A percentile compares a stretch with the other conserved stretches of the same genome.
Evolutionary conservation across 1,139 yeast genomes (phyloP).

Genomic region (Blastobotrys malaysiensis): DNA sequence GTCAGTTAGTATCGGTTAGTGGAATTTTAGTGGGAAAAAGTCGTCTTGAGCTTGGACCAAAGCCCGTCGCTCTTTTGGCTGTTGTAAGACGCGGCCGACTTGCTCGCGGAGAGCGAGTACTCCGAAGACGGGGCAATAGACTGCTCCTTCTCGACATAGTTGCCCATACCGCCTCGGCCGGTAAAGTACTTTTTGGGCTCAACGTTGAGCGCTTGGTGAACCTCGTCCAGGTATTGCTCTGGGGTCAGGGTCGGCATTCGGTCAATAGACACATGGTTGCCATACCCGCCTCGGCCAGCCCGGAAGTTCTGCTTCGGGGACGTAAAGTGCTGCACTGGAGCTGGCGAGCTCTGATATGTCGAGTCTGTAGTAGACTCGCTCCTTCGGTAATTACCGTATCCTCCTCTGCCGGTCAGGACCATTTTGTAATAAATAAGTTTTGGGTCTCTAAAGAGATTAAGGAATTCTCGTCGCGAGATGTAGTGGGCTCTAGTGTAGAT

Average conservation of each 20-base stretch:
- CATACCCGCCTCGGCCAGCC: constrained; percentile 38
- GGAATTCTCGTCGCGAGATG: neutral
- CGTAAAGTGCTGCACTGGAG: constrained; percentile 34
- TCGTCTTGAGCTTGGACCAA: constrained; percentile 26
- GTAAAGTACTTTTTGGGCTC: constrained; percentile 32
- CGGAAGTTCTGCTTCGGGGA: constrained; percentile 34
- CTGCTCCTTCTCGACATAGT: constrained; percentile 22
- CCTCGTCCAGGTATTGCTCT: constrained; percentile 33
- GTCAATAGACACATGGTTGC: constrained; percentile 32
- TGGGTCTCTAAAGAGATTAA: neutral
- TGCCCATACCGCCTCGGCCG: constrained; percentile 38
- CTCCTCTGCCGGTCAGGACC: constrained; percentile 34
- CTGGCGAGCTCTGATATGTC: constrained; percentile 28
- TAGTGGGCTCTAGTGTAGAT: neutral
- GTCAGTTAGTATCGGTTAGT: neutral
- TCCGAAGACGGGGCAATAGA: constrained; percentile 2
- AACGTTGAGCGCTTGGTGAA: constrained; percentile 28
- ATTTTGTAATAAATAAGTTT: constrained; percentile 15
- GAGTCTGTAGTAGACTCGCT: constrained; percentile 8
- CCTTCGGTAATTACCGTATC: constrained; percentile 29
- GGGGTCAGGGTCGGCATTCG: constrained; percentile 31
- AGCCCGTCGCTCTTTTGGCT: constrained; percentile 11
- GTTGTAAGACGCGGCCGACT: neutral
- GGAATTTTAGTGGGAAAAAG: constrained; percentile 21
- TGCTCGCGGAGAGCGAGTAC: neutral